phyloP scores from a whole-genome alignment of 805 yeast species.

The Ogataea ganodermae region DNA sequence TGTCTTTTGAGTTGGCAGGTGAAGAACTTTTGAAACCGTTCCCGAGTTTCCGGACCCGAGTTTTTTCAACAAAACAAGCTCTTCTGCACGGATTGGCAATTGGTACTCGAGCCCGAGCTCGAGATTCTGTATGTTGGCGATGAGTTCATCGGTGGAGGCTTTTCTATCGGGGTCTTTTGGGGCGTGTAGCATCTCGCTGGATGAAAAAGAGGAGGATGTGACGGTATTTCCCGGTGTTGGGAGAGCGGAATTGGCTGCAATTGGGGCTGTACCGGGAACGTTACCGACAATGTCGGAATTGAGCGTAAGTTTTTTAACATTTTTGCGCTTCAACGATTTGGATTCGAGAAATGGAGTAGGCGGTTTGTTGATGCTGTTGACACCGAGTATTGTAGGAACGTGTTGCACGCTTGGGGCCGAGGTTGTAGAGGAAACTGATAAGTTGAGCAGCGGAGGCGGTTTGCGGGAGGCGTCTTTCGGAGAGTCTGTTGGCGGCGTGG shows the following conservation, averaged over 20 bases:
- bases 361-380: slow-evolving; percentile 13
- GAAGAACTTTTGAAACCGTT: slow-evolving; percentile 83
- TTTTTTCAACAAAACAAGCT: slow-evolving; percentile 70
- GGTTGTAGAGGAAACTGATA: neutral
- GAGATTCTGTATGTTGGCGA: slow-evolving; percentile 48
- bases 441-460: slow-evolving; percentile 14
- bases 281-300: slow-evolving; percentile 6
- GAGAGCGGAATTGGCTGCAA: neutral
- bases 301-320: slow-evolving; percentile 58
- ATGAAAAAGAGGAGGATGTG: slow-evolving; percentile 19
- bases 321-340: slow-evolving; percentile 56
- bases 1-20: slow-evolving; percentile 80
- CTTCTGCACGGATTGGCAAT: slow-evolving; percentile 57
- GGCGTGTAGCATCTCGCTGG: slow-evolving; percentile 18
- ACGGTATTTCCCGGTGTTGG: slow-evolving; percentile 6
- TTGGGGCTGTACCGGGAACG: too few relatives aligned
- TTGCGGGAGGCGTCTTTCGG: too few relatives aligned
- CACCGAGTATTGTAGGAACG: slow-evolving; percentile 1
- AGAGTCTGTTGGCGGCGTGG: neutral
- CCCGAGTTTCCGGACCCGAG: slow-evolving; percentile 96
- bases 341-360: slow-evolving; percentile 24
- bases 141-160: slow-evolving; percentile 38
- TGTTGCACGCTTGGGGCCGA: neutral
- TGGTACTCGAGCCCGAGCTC: slow-evolving; percentile 58
- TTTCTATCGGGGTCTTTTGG: slow-evolving; percentile 34